Percentiles rank a stretch among this genome's conserved stretches.
Evolutionary conservation across 257 asterid genomes (phyloP).

Genomic region (Nicotiana paniculata): DNA sequence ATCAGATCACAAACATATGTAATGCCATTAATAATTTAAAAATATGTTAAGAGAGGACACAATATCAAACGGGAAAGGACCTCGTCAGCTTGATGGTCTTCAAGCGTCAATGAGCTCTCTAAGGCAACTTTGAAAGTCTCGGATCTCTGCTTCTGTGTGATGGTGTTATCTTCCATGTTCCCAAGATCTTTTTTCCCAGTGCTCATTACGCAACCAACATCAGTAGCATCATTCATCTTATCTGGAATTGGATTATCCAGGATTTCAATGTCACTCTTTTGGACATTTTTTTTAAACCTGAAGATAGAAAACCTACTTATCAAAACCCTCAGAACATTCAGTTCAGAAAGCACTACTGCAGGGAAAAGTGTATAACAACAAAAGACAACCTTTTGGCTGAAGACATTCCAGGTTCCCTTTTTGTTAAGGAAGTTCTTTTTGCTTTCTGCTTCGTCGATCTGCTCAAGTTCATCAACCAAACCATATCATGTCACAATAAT

Average conservation of each 20-base stretch:
- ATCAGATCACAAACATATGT: not conserved
- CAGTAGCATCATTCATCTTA: not conserved
- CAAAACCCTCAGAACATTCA: not conserved
- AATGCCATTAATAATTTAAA: not conserved
- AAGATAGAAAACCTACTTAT: not conserved
- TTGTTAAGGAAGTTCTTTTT: not conserved
- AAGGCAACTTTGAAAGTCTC: not conserved
- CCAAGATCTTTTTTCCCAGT: not conserved
- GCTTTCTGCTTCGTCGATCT: not conserved
- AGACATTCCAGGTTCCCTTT: not conserved
- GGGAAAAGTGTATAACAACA: not conserved
- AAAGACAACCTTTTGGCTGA: not conserved
- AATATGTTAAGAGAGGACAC: not conserved
- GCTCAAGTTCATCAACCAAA: not conserved
- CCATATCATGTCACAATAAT: not conserved
- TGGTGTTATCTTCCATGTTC: not conserved
- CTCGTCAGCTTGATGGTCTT: not conserved
- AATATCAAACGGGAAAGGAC: not conserved
- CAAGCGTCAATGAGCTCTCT: not conserved
- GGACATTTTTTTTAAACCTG: not conserved
- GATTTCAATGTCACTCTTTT: not conserved
- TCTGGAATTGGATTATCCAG: not conserved
- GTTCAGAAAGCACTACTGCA: not conserved
- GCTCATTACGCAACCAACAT: not conserved
- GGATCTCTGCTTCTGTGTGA: not conserved